These are phyloP conservation scores for Phlebiopsis flavidoalba DNA, from an alignment of 768 basidiomycete species.

Conservation along the genomic window DNA sequence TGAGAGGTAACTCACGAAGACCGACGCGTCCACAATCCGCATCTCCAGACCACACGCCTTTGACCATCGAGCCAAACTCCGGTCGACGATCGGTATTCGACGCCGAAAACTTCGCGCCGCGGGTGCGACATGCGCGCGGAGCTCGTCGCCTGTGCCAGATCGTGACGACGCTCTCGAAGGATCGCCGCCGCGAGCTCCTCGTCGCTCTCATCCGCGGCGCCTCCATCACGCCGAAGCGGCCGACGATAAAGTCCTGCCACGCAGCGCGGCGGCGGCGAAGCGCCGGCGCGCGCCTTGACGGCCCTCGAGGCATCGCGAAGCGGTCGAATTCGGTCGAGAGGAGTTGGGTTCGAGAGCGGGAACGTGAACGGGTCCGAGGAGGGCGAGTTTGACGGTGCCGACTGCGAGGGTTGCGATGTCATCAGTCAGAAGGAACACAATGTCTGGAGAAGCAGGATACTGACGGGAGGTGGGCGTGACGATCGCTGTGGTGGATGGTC, in stretches of 20 bases:
- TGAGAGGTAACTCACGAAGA: slow-evolving; percentile 19
- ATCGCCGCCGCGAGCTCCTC: slow-evolving; percentile 17
- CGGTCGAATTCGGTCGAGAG: slow-evolving; percentile 24
- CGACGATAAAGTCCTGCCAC: slow-evolving; percentile 6
- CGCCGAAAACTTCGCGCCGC: slow-evolving; percentile 25
- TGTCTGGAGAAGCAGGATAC: neutral
- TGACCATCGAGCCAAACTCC: slow-evolving; percentile 17
- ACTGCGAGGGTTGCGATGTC: slow-evolving; percentile 3
- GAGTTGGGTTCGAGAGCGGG: slow-evolving; percentile 20
- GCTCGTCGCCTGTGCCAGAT: slow-evolving; percentile 29
- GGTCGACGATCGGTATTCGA: slow-evolving; percentile 39
- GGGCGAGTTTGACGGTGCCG: slow-evolving; percentile 18
- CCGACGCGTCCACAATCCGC: slow-evolving; percentile 25
- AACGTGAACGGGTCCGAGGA: slow-evolving; percentile 17
- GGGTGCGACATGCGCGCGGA: slow-evolving; percentile 30
- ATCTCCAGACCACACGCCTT: slow-evolving; percentile 17
- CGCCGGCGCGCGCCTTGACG: slow-evolving; percentile 6
- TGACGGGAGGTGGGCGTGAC: slow-evolving; percentile 8
- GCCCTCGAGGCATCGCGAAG: slow-evolving; percentile 18
- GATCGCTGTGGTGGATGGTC: slow-evolving; percentile 6
- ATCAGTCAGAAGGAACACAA: too few relatives aligned
- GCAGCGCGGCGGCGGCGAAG: neutral
- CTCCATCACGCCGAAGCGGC: slow-evolving; percentile 11
- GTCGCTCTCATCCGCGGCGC: slow-evolving; percentile 24
- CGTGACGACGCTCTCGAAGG: slow-evolving; percentile 19